These are phyloP conservation scores for Neltuma alba DNA, from an alignment of 306 rosid genomes.

Conservation along the genomic window DNA sequence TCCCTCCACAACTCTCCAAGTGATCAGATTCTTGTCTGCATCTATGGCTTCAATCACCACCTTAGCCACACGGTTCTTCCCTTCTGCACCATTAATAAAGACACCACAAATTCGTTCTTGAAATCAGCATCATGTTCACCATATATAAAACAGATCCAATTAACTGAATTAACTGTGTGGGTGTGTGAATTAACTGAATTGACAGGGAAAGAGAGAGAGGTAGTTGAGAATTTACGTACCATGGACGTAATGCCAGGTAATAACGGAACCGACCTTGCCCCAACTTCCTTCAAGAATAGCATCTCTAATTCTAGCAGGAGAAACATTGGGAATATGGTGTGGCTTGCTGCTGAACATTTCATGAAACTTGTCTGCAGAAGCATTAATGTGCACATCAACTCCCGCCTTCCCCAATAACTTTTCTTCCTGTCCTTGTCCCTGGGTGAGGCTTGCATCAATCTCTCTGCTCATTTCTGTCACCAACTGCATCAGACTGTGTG, in stretches of 20 bases:
- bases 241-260: background rate
- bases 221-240: background rate
- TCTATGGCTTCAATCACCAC: background rate
- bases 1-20: background rate
- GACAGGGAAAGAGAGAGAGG: background rate
- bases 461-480: background rate
- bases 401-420: background rate
- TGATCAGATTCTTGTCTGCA: background rate
- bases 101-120: background rate
- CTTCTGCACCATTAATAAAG: background rate
- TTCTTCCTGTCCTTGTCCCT: background rate
- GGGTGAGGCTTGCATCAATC: background rate
- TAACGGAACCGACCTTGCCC: background rate
- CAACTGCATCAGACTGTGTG: background rate
- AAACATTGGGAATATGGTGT: background rate
- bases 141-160: background rate
- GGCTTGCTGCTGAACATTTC: background rate
- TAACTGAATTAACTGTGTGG: background rate
- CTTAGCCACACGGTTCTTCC: background rate
- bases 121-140: background rate
- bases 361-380: background rate
- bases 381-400: background rate
- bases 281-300: background rate
- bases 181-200: too few species aligned
- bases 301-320: background rate